A percentile compares a stretch with the other conserved stretches of the same genome.
Conservation (phyloP, 805 yeast species). For the Candida maesae region DNA sequence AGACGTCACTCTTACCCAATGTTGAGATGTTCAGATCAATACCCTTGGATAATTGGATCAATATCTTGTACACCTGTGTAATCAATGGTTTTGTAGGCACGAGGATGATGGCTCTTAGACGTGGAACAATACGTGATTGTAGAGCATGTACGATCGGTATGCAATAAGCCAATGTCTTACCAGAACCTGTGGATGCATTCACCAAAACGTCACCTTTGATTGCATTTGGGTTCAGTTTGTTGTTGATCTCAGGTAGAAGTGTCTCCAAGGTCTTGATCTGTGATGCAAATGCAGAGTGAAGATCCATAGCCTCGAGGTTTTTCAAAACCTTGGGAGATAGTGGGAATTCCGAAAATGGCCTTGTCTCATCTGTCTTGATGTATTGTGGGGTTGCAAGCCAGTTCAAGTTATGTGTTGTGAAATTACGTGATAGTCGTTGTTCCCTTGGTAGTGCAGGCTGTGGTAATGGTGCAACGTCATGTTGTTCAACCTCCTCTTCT, state of each 20-base stretch:
- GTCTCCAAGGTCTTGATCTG: conserved; percentile 65
- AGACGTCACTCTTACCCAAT: conserved; percentile 47
- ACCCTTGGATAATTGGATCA: conserved; percentile 59
- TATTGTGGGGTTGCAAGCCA: conserved; percentile 70
- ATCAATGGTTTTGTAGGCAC: conserved; percentile 91
- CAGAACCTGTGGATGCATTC: conserved; percentile 94
- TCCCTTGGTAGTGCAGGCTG: conserved; percentile 72
- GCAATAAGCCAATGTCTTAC: conserved; percentile 87
- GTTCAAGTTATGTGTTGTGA: conserved; percentile 39
- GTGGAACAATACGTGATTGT: conserved; percentile 60
- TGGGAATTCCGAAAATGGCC: conserved; percentile 46
- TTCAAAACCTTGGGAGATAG: conserved; percentile 39
- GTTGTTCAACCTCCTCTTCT: conserved; percentile 29
- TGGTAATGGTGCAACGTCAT: conserved; percentile 70
- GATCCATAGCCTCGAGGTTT: conserved; percentile 46
- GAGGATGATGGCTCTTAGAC: conserved; percentile 68
- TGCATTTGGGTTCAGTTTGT: conserved; percentile 22
- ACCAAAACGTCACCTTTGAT: conserved; percentile 72
- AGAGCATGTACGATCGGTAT: conserved; percentile 78
- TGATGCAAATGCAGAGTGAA: conserved; percentile 66
- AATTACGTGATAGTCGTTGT: conserved; percentile 33
- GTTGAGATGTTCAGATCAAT: conserved; percentile 61
- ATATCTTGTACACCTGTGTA: conserved; percentile 70
- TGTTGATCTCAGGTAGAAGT: conserved; percentile 40
- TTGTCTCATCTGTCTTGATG: conserved; percentile 42